Evolutionary conservation across 345 rosid species (phyloP).

Genomic region (Noccaea bulbosa): DNA sequence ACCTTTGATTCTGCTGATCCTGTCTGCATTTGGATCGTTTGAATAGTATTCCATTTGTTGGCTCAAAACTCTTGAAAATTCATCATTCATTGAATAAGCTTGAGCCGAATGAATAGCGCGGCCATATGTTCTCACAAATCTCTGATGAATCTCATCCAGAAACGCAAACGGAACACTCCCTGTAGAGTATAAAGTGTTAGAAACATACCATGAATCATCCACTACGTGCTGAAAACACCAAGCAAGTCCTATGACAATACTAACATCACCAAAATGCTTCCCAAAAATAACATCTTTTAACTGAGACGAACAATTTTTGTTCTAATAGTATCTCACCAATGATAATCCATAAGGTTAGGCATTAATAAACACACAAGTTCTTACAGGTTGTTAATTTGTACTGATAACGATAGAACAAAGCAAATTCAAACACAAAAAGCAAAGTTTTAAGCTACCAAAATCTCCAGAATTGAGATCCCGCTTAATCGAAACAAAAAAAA

Average conservation of each 20-base stretch:
- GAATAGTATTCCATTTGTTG: slow-evolving; percentile 93
- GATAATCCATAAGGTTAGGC: neutral
- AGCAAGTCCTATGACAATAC: neutral
- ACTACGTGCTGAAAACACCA: neutral
- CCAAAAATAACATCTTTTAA: neutral
- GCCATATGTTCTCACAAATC: slow-evolving; percentile 67
- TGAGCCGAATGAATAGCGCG: slow-evolving; percentile 78
- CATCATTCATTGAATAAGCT: slow-evolving; percentile 95
- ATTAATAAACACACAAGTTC: neutral
- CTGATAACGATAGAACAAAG: neutral
- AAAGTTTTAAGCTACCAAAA: neutral
- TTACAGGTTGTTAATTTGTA: too few species aligned
- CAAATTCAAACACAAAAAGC: slow-evolving; percentile 8
- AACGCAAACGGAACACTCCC: slow-evolving; percentile 93
- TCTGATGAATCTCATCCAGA: slow-evolving; percentile 93
- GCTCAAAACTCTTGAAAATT: slow-evolving; percentile 89
- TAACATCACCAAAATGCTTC: slow-evolving; percentile 12
- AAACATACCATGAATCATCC: too few species aligned
- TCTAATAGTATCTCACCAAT: neutral
- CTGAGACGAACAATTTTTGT: neutral
- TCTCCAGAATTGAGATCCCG: neutral
- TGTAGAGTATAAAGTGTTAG: slow-evolving; percentile 13
- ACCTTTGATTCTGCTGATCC: slow-evolving; percentile 86
- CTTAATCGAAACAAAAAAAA: neutral
- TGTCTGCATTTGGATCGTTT: slow-evolving; percentile 84